These are phyloP conservation scores for Porodaedalea pini DNA, from an alignment of 1,284 basidiomycete genomes.

Conservation along the genomic window DNA sequence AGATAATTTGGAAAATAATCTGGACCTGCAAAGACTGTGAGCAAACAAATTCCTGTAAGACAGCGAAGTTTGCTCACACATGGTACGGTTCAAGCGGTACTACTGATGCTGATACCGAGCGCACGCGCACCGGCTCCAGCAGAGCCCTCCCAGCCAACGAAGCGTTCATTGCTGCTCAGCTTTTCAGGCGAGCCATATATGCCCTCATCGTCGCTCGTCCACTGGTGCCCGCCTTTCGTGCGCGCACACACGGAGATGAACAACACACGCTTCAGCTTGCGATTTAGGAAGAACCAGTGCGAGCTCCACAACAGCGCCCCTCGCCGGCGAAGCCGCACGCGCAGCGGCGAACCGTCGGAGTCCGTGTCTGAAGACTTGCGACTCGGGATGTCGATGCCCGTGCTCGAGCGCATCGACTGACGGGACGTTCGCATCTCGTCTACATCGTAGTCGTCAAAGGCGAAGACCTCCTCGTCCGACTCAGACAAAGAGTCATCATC, in stretches of 20 bases:
- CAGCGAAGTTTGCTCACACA: neutral
- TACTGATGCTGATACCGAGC: constrained; percentile 48
- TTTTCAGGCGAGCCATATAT: constrained; percentile 34
- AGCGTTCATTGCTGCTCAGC: constrained; percentile 46
- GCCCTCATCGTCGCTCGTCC: constrained; percentile 47
- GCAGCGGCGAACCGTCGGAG: constrained; percentile 30
- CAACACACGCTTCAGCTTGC: constrained; percentile 88
- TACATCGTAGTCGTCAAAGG: constrained; percentile 77
- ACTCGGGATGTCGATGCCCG: constrained; percentile 8
- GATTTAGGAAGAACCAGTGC: constrained; percentile 97
- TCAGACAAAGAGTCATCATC: constrained; percentile 56
- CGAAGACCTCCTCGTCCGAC: constrained; percentile 64
- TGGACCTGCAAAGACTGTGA: too few species aligned
- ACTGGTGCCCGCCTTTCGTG: constrained; percentile 55
- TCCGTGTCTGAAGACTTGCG: constrained; percentile 24
- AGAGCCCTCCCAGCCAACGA: constrained; percentile 73
- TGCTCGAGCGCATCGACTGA: constrained; percentile 25
- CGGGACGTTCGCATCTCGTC: constrained; percentile 51
- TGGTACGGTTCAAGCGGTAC: neutral
- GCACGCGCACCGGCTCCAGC: constrained; percentile 73
- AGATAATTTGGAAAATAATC: too few species aligned
- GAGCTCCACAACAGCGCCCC: constrained; percentile 95
- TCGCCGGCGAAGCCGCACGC: constrained; percentile 34
- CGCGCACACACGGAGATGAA: constrained; percentile 95
- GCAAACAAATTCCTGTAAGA: too few species aligned